These are phyloP conservation scores for Simplicillium aogashimaense DNA, from an alignment of 2,329 filamentous ascomycete genomes.

Conservation along the genomic window DNA sequence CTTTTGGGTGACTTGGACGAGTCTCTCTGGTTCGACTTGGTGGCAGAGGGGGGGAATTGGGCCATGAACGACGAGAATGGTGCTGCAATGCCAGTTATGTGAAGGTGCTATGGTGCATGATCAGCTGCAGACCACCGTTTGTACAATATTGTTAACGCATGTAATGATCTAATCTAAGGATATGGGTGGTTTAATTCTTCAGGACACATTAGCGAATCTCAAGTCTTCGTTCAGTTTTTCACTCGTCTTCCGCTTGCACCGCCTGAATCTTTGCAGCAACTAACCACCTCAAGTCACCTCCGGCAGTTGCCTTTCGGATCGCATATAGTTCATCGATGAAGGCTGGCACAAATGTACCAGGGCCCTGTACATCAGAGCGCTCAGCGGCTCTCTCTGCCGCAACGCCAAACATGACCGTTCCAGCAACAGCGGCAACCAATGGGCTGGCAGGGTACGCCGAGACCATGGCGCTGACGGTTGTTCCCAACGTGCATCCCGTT, in stretches of 20 bases:
- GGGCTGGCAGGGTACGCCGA: conserved; percentile 53
- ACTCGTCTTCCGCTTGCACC: conserved; percentile 17
- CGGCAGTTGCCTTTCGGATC: conserved; percentile 36
- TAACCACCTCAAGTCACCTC: conserved; percentile 41
- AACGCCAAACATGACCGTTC: conserved; percentile 65
- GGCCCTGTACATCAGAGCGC: conserved; percentile 57
- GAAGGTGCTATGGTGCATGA: too few species aligned
- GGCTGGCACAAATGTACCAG: conserved; percentile 76
- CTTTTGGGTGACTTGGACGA: conserved; percentile 6
- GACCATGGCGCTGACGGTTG: conserved; percentile 66
- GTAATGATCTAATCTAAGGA: too few species aligned
- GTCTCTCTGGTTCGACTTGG: conserved; percentile 6
- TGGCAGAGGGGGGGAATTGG: not conserved
- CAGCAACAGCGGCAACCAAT: conserved; percentile 64
- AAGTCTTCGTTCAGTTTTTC: conserved; percentile 3
- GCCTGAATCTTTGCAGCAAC: conserved; percentile 36
- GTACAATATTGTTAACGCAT: too few species aligned
- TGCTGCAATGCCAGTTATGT: too few species aligned
- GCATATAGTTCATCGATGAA: conserved; percentile 65
- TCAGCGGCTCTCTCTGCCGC: conserved; percentile 61
- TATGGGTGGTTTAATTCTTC: too few species aligned
- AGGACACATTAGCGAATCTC: too few species aligned
- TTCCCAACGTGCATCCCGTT: conserved; percentile 78
- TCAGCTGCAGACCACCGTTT: too few species aligned
- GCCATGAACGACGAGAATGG: not conserved